Base-by-base conservation (phyloP, 352 stramenopile genomes). In the Phytophthora litchii region DNA sequence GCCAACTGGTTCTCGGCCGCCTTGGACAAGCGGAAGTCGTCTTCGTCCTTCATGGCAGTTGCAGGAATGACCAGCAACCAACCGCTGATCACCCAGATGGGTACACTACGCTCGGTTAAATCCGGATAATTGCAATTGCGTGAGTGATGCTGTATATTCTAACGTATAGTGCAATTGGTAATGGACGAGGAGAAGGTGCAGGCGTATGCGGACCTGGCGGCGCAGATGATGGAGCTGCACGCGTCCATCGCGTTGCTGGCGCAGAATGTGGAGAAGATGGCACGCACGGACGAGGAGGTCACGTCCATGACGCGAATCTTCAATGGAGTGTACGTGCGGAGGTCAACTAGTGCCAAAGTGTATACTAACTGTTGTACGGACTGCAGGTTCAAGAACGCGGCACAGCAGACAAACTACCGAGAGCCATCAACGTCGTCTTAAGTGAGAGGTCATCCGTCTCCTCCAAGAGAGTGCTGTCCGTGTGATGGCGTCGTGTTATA, bases 201-300 rank as follows among this genome's bases (percentile, higher is more conserved):
- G 40, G 76, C 74, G 61, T 92, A 92, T 65, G 74, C 68, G 27
- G 78, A 89, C 32, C 55, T 92, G 41, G 80, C 83, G 45, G 72
- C 68, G 42, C 77, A 83, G 67, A 85, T 92, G 76, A 85, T 79
- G 50, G 83, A 92, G 75, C 72, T 92, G 51, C 80, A 92, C 56
- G 80, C 74, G 56, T 88, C 78, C 0, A 70, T 92, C 37, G 74
- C 80, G 62, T 78, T 87, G 48, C 71, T 92, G 45, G 48, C 78
- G 38, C 76, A 83, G 41, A 92, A 92, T 54, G 69, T 92, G 44
- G 78, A 90, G 60, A 89, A 87, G 61, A 87, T 92, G 76, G 83
- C 70, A 31, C 66, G 54, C n/a, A 88, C 80, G 6, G 80, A 90
- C 54, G 66, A 76, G n/a, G 72, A 90, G 54, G 71, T 89, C 25